Percentiles rank a stretch among this genome's conserved stretches.
These are phyloP conservation scores for Cystobasidium onofrii DNA, from an alignment of 768 basidiomycete species.

Conservation along the genomic window DNA sequence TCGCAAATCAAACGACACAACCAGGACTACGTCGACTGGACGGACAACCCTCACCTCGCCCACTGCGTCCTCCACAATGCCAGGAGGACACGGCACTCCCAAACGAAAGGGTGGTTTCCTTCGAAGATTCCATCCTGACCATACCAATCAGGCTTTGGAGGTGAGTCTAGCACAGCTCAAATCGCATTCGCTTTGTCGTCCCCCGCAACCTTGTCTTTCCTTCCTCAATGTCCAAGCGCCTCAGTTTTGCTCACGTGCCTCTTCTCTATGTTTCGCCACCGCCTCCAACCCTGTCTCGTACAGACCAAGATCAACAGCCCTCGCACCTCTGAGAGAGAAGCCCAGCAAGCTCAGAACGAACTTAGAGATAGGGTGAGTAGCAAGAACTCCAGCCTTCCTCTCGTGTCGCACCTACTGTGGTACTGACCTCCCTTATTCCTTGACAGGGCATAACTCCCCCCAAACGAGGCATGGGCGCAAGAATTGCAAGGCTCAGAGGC, in stretches of 20 bases:
- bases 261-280: not conserved
- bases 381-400: too few relatives aligned
- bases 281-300: not conserved
- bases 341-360: not conserved
- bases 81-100: not conserved
- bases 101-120: slow-evolving; percentile 5
- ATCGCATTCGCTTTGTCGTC: not conserved
- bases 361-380: not conserved
- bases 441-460: slow-evolving; percentile 7
- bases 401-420: too few relatives aligned
- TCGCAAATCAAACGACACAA: slow-evolving; percentile 3
- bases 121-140: not conserved
- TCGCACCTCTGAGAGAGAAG: not conserved
- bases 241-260: not conserved
- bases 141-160: slow-evolving; percentile 12
- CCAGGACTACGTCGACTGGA: not conserved
- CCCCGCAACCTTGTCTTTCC: not conserved
- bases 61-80: not conserved
- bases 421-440: not conserved
- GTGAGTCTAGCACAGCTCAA: not conserved
- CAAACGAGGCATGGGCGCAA: not conserved
- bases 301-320: slow-evolving; percentile 6
- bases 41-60: not conserved
- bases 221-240: not conserved
- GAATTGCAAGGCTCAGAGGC: not conserved